Conservation (phyloP, 768 basidiomycete genomes). For the Rhodotorula sphaerocarpa region DNA sequence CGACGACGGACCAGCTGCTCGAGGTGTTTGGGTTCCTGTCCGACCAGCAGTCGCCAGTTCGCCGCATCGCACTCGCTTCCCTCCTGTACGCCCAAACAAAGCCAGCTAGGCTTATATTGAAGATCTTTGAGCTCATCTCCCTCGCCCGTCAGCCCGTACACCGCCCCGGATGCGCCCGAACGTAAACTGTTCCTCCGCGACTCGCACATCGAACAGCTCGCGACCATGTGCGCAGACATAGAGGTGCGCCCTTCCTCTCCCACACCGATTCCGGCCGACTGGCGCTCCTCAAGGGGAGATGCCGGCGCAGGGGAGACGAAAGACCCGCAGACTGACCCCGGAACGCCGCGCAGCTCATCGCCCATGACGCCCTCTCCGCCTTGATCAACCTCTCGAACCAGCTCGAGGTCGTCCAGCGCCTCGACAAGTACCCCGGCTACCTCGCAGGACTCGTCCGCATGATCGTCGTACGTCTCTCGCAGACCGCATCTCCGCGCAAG, state of each 20-base stretch:
- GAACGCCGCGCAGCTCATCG: slow-evolving; percentile 49
- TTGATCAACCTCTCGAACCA: slow-evolving; percentile 89
- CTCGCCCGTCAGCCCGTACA: slow-evolving; percentile 49
- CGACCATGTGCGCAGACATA: slow-evolving; percentile 69
- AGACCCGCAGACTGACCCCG: not conserved
- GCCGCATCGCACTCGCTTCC: slow-evolving; percentile 76
- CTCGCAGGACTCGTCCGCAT: slow-evolving; percentile 77
- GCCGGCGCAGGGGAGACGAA: not conserved
- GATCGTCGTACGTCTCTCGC: slow-evolving; percentile 61
- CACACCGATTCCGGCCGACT: too few relatives aligned
- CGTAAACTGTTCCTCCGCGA: slow-evolving; percentile 49
- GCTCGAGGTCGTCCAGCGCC: slow-evolving; percentile 53
- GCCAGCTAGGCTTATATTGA: too few relatives aligned
- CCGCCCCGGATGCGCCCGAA: slow-evolving; percentile 54
- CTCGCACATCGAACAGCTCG: slow-evolving; percentile 67
- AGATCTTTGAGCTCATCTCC: not conserved
- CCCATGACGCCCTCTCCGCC: slow-evolving; percentile 90
- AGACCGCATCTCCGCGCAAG: too few relatives aligned
- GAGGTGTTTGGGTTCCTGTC: slow-evolving; percentile 77
- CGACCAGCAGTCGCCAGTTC: slow-evolving; percentile 76
- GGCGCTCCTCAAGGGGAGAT: not conserved
- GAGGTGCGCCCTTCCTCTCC: slow-evolving; percentile 8
- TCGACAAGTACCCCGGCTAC: slow-evolving; percentile 62
- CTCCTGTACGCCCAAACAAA: slow-evolving; percentile 49
- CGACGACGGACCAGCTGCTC: slow-evolving; percentile 33